Evolutionary conservation across 345 rosid genomes (phyloP).

Genomic region (Syzygium aqueum): DNA sequence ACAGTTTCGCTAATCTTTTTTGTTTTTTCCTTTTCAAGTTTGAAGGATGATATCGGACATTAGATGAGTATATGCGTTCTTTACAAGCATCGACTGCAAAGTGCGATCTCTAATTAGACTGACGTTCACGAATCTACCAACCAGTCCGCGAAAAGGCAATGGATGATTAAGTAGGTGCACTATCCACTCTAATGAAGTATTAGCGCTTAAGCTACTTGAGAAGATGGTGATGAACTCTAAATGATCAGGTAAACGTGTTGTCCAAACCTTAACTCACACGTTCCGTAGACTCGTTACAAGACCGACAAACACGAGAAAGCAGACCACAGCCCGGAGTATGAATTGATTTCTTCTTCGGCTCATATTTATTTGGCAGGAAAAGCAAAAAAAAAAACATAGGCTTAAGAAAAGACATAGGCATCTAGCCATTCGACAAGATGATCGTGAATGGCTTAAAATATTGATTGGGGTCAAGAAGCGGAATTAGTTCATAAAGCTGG

Average conservation of each 20-base stretch:
- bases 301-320: neutral
- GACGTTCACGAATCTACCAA: neutral
- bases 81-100: neutral
- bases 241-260: neutral
- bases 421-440: neutral
- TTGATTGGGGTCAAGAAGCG: neutral
- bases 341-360: neutral
- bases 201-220: neutral
- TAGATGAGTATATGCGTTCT: neutral
- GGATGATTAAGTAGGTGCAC: neutral
- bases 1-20: neutral
- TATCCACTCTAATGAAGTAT: neutral
- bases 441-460: neutral
- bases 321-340: neutral
- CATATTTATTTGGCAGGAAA: neutral
- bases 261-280: neutral
- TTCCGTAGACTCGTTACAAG: neutral
- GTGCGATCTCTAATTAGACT: neutral
- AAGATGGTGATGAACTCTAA: neutral
- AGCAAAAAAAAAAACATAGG: neutral
- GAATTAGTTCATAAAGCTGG: neutral
- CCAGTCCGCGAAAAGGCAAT: neutral
- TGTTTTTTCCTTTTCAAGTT: neutral
- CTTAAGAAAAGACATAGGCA: neutral
- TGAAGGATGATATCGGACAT: neutral